A percentile compares a stretch with the other conserved stretches of the same genome.
These are phyloP conservation scores for Globisporangium iwayamae DNA, from an alignment of 352 stramenopile species.

Conservation along the genomic window DNA sequence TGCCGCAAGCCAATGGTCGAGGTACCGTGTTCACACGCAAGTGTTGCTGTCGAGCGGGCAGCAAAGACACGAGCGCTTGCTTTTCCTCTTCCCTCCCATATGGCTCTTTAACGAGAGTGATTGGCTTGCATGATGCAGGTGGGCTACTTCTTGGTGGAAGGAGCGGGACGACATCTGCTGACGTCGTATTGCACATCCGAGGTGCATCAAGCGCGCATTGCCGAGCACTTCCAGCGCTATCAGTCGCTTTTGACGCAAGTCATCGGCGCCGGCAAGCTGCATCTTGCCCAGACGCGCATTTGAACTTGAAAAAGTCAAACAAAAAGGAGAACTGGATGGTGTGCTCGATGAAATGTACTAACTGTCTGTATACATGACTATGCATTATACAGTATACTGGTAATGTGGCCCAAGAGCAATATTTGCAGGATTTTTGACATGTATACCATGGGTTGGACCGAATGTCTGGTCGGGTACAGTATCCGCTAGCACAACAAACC, in stretches of 20 bases:
- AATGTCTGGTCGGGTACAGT: background rate
- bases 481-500: background rate
- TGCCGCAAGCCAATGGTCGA: conserved; percentile 59
- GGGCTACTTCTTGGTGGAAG: conserved; percentile 44
- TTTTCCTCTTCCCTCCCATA: background rate
- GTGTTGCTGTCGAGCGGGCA: background rate
- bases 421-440: background rate
- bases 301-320: background rate
- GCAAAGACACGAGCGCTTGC: background rate
- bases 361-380: background rate
- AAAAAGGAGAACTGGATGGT: background rate
- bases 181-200: conserved; percentile 54
- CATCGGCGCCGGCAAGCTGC: conserved; percentile 5
- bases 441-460: background rate
- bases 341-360: background rate
- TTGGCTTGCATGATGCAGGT: conserved; percentile 27
- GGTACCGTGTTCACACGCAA: conserved; percentile 22
- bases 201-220: conserved; percentile 15
- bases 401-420: too few species aligned
- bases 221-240: conserved; percentile 51
- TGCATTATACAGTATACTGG: background rate
- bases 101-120: background rate
- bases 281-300: conserved; percentile 1
- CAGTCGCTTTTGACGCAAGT: conserved; percentile 10
- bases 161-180: conserved; percentile 24